Conservation (phyloP, 2,329 filamentous ascomycete genomes). For the Penicillium italicum region DNA sequence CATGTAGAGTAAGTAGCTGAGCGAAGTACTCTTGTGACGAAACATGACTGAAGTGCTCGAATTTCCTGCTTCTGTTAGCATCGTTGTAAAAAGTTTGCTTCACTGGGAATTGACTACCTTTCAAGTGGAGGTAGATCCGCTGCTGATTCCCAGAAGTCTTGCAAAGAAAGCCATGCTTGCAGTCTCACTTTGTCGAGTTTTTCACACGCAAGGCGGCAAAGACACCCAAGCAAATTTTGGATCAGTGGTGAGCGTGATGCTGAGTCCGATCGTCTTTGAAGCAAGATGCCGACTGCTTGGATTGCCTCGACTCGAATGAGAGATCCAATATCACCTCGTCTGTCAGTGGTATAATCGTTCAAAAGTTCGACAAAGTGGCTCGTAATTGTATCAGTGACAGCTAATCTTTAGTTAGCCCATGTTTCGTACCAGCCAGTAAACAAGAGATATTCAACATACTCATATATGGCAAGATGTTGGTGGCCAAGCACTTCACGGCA, state of each 20-base stretch:
- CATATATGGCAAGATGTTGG: conserved; percentile 36
- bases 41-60: conserved; percentile 45
- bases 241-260: conserved; percentile 15
- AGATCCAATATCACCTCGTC: conserved; percentile 85
- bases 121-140: conserved; percentile 34
- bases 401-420: conserved; percentile 25
- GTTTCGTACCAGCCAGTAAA: too few relatives aligned
- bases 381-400: conserved; percentile 27
- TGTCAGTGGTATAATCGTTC: conserved; percentile 87
- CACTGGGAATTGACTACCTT: conserved; percentile 38
- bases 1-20: conserved; percentile 39
- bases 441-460: conserved; percentile 24
- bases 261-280: conserved; percentile 19
- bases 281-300: conserved; percentile 52
- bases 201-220: conserved; percentile 73
- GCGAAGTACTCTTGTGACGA: conserved; percentile 44
- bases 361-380: conserved; percentile 47
- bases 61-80: conserved; percentile 33
- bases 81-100: not conserved
- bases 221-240: conserved; percentile 35
- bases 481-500: conserved; percentile 40
- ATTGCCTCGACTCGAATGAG: conserved; percentile 78
- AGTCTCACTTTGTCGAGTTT: conserved; percentile 83
- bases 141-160: conserved; percentile 38
- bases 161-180: conserved; percentile 45